These are phyloP conservation scores for Debaryomycetaceae sp. DNA, from an alignment of 1,139 yeast genomes.

Conservation along the genomic window DNA sequence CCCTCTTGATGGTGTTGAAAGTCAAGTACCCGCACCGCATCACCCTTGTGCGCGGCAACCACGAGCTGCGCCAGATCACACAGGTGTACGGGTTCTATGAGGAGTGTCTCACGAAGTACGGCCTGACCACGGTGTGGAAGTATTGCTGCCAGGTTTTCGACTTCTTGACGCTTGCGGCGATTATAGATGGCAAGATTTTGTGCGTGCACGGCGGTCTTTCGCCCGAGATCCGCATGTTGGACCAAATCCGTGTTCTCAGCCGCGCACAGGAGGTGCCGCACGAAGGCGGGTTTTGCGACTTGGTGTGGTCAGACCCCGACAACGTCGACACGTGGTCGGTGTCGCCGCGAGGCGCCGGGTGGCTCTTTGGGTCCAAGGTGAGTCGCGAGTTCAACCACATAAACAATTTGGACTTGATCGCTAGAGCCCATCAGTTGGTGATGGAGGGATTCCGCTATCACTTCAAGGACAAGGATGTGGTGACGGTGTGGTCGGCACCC, in stretches of 20 bases:
- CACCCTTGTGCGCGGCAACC: constrained; percentile 89
- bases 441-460: constrained; percentile 95
- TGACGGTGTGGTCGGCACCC: constrained; percentile 97
- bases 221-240: constrained; percentile 97
- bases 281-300: constrained; percentile 97
- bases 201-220: constrained; percentile 97
- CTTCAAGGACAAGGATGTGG: constrained; percentile 81
- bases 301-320: constrained; percentile 98
- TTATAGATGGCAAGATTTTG: constrained; percentile 85
- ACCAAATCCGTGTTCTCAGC: constrained; percentile 88
- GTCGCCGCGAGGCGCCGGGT: constrained; percentile 98
- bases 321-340: constrained; percentile 98
- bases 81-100: constrained; percentile 92
- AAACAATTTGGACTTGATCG: constrained; percentile 79
- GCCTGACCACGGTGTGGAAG: constrained; percentile 96
- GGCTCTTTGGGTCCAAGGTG: constrained; percentile 92
- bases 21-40: constrained; percentile 83
- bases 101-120: constrained; percentile 88
- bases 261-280: constrained; percentile 99
- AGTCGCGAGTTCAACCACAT: constrained; percentile 93
- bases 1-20: constrained; percentile 84
- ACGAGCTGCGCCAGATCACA: constrained; percentile 91
- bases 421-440: constrained; percentile 96
- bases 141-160: constrained; percentile 96
- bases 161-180: constrained; percentile 87